Evolutionary conservation across 1,284 basidiomycete species (phyloP), one percentile per base, ranked within the genome.

Genomic region (Ustilago nuda): DNA sequence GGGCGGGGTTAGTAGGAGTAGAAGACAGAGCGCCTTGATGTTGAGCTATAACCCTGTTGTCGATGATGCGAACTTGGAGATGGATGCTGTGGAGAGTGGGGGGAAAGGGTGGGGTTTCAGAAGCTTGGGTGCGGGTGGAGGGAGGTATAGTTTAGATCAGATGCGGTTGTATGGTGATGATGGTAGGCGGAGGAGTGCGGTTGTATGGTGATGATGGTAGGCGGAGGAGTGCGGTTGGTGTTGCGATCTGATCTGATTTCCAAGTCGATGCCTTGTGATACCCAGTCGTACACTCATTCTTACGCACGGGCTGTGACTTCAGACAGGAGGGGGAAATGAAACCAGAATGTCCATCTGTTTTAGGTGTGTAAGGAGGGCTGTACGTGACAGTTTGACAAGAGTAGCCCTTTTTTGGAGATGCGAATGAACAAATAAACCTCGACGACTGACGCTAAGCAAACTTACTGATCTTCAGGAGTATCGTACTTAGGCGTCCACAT

Each of bases 401-500:
- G 9, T 19, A 15, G n/a, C 43, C 43, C 23, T 27, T 27, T 23
- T 23, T 45, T 45, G 1, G 36, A 37, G 13, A 2, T 37, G 36
- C 36, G 2, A 45, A 61, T 52, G 32, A 27, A 36, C 61, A 54
- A 50, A 50, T 13, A 7, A 50, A 32, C n/a, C 43, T 27, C 11
- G 12, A 50, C 23, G 5, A 11, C 12, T 6, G 9, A 30, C 15
- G 37, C 30, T 5, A 50, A 12, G 23, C 48, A 39, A 17, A 17
- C 37, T 11, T 50, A 27, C 4, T 50, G 23, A 32, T 61, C 66
- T 17, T 69, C 62, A 41, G 45, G 23, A 13, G 63, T 37, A 41
- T 80, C 74, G 56, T 85, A 85, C 48, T 56, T 70, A 6, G 84
- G 82, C 12, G 51, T 56, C 82, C 82, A 85, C 84, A 85, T 85